Base-by-base conservation (phyloP, 2,329 filamentous ascomycete genomes). In the Phialemoniopsis sp. region DNA sequence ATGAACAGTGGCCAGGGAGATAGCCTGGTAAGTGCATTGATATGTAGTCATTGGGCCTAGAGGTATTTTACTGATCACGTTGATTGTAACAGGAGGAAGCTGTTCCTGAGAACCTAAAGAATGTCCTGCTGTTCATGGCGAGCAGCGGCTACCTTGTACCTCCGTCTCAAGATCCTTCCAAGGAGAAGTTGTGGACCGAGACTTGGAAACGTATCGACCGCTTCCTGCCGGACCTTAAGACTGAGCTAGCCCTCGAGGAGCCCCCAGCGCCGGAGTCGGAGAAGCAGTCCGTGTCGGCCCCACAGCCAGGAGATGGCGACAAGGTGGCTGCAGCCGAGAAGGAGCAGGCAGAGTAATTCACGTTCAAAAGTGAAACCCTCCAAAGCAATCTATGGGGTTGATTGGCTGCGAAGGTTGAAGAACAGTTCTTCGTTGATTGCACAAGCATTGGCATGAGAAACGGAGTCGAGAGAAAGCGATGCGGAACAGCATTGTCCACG, bases 1-100 rank as follows among this genome's bases (percentile, higher is more conserved):
- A 94, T 96, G 82, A 95, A 96, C 55, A 93, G 87, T 54, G 91
- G 91, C 1, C 89, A 95, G 60, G 88, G 88, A 17, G 89, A 95
- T 55, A 91, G 85, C 53, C 66, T 95, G 57, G 87, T 90, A 77
- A 66, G 83, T 73, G 10, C 10, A 26, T 10, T 26, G 21, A 6
- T 26, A 10, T 6, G 21, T 26, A 6, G 10, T 26, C 21, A 26
- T n/a, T n/a, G n/a, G n/a, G n/a, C n/a, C n/a, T n/a, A n/a, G n/a
- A n/a, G n/a, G n/a, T n/a, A n/a, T n/a, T n/a, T n/a, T n/a, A n/a
- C n/a, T n/a, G n/a, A n/a, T n/a, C n/a, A n/a, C n/a, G n/a, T n/a
- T n/a, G 21, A 26, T 16, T 37, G 17, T 52, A 13, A 45, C 51
- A 95, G 82, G 89, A 95, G 64, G 93, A 98, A 68, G 91, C 93